Evolutionary conservation across 2,329 filamentous ascomycete species (phyloP).

Genomic region (Monilinia fructicola): DNA sequence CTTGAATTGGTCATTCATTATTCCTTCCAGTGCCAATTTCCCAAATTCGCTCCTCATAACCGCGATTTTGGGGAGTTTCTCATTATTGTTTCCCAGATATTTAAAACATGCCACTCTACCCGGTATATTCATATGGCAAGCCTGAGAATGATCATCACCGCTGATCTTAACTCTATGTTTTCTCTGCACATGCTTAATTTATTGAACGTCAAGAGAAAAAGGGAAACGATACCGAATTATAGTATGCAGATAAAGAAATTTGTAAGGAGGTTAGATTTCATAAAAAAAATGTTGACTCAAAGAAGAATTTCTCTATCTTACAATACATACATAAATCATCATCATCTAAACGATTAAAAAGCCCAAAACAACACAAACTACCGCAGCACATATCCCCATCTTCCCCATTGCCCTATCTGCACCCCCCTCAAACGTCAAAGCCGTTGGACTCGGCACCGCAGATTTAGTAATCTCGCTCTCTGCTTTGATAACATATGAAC

Average conservation of each 20-base stretch:
- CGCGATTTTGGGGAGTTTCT: no score
- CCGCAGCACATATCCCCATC: neutral
- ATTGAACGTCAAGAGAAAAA: no score
- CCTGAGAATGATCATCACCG: no score
- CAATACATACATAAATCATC: neutral
- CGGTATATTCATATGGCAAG: no score
- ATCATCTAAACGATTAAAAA: constrained; percentile 9
- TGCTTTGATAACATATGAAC: neutral
- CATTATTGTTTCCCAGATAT: no score
- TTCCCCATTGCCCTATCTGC: neutral
- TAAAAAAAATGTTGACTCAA: neutral
- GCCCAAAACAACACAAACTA: neutral
- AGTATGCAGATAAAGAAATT: neutral
- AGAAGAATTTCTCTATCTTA: neutral
- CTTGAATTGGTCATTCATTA: no score
- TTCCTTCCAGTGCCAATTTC: no score
- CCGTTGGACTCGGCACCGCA: neutral
- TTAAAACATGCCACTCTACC: no score
- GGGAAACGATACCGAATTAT: no score
- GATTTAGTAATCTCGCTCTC: neutral
- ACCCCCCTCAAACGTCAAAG: neutral
- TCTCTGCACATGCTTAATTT: no score
- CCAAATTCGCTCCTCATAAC: no score
- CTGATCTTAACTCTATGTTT: no score
- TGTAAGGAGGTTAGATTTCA: neutral